Evolutionary conservation across 2,329 filamentous ascomycete species (phyloP), one percentile per base, ranked within the genome.

Genomic region (Aspergillus neoniger): DNA sequence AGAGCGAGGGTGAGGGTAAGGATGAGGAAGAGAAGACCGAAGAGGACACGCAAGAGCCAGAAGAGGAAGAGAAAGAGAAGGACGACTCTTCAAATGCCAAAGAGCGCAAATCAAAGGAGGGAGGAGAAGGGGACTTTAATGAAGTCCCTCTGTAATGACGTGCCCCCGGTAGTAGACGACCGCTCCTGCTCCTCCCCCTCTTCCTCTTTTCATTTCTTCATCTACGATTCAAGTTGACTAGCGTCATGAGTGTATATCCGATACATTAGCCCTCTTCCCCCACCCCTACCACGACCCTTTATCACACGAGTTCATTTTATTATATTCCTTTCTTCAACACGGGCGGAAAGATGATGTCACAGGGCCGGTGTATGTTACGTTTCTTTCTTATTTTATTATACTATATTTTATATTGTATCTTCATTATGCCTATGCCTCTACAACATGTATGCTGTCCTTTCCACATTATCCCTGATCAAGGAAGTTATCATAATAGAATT

Each of bases 121-220:
- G 69, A 14, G 72, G 74, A 48, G 64, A 75, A 47, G 64, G 70
- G 5, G 72, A 75, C 57, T 75, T 75, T 54, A 75, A 73, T 30
- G 72, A 76, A 65, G 71, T 75, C 15, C 71, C 73, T 32, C 68
- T 76, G 52, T 74, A 65, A 67, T 61, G 3, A 17, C 14, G 44
- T 17, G 43, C 25, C 48, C 28, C 51, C 21, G 49, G 32, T 36
- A 36, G 32, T 32, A 32, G 41, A 36, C 63, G 59, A 47, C 21
- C 57, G 61, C 55, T 61, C 25, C 25, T 28, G 25, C 43, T 62
- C 36, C 55, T 59, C 55, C 64, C 63, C 49, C 57, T 39, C 58
- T 59, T 28, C 25, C 15, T 62, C 63, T 2, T 41, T 56, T 52
- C 15, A 52, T 36, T 50, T 69, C 64, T 68, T 65, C 60, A 63